Percentiles rank a stretch among this genome's conserved stretches.
These are phyloP conservation scores for Anethum foeniculum DNA, from an alignment of 140 eudicot genomes.

Conservation along the genomic window DNA sequence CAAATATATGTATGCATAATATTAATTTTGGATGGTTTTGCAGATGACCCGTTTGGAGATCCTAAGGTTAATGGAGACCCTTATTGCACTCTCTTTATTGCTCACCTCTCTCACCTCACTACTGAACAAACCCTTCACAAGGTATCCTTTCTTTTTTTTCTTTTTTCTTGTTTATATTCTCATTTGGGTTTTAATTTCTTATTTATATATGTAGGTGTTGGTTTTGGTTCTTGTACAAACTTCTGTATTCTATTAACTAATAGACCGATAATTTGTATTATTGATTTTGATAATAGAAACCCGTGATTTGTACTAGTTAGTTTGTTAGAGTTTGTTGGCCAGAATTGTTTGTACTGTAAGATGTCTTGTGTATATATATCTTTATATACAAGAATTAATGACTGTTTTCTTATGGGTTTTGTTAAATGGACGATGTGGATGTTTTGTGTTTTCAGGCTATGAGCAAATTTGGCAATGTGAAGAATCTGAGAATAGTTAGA, in stretches of 20 bases:
- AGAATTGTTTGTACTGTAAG: background rate
- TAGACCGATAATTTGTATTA: background rate
- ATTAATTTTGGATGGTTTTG: background rate
- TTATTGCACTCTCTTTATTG: constrained; percentile 73
- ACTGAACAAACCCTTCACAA: constrained; percentile 63
- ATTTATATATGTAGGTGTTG: too few relatives aligned
- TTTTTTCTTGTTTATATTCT: background rate
- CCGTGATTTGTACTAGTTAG: background rate
- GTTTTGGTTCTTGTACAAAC: background rate
- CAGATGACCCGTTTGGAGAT: constrained; percentile 95
- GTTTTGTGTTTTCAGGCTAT: constrained; percentile 47
- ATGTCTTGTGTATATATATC: background rate
- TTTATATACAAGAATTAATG: background rate
- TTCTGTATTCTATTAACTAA: background rate
- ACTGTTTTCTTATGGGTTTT: background rate
- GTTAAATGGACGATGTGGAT: constrained; percentile 1
- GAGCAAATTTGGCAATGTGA: constrained; percentile 79
- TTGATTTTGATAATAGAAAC: background rate
- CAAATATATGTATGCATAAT: background rate
- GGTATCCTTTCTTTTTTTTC: constrained; percentile 23
- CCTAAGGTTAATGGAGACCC: constrained; percentile 87
- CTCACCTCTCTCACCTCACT: constrained; percentile 63
- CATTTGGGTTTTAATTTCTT: too few relatives aligned
- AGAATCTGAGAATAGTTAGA: constrained; percentile 76
- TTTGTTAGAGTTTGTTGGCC: constrained; percentile 1